Base-by-base conservation (phyloP, 148 eudicot genomes). In the Suaeda aralocaspica region DNA sequence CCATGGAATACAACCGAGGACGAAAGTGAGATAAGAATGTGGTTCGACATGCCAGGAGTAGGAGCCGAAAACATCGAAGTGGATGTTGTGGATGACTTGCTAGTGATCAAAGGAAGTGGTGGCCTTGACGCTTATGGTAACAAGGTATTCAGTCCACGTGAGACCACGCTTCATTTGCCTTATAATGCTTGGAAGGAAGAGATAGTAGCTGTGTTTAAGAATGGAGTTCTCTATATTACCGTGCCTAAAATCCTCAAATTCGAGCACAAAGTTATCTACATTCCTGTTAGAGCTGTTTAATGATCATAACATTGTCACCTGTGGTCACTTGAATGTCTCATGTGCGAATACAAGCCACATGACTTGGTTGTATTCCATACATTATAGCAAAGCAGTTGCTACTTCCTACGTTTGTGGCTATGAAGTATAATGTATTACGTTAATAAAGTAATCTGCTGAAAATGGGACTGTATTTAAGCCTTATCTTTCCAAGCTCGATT, bases 181-280 rank as follows among this genome's bases (percentile, higher is more conserved):
- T 31, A 19, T 9, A 67, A 66, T 52, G 49, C 44, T 11, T 51
- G 42, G 56, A 67, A 50, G 11, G 70, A 67, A 31, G 58, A 46
- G 59, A 34, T 34, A 4, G 30, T 6, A 4, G 70, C 59, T 31
- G 70, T 50, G 70, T 50, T 67, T 50, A 67, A 67, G 45, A 67
- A 67, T 67, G 70, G 70, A 21, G 70, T 50, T 21, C 70, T 67
- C 59, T 67, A 67, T 3, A 25, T 67, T 9, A 67, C 59, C 21
- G 70, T 67, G 29, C 70, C 70, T 33, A 67, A 67, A 22, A 67
- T 66, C 5, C 18, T 33, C 28, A 50, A 29, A n/a, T 33, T 52
- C 34, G 67, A 63, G n/a, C 67, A 63, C 50, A 63, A 63, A 63
- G 16, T 63, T 13, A 67, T 67, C 59, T 41, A 67, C 30, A 25